These are phyloP conservation scores for Thymus mandschuricus DNA, from an alignment of 257 asterid species.

Conservation along the genomic window DNA sequence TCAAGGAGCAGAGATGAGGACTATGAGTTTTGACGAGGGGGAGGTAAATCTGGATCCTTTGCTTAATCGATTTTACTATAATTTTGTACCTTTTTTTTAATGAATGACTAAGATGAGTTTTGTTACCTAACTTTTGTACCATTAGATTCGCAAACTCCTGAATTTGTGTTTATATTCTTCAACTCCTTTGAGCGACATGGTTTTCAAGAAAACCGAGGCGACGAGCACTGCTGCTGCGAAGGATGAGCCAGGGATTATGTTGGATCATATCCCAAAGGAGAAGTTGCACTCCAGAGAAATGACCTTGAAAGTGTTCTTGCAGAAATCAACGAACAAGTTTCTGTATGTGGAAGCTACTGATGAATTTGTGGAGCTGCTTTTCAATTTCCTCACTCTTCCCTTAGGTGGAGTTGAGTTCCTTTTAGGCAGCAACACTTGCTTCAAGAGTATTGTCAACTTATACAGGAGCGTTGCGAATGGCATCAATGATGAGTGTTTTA, in stretches of 20 bases:
- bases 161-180: background rate
- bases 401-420: conserved; percentile 24
- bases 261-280: background rate
- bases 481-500: background rate
- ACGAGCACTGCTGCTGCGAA: background rate
- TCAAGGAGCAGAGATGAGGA: background rate
- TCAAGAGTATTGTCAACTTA: conserved; percentile 25
- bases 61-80: too few species aligned
- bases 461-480: background rate
- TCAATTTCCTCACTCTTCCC: conserved; percentile 17
- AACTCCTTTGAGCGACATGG: background rate
- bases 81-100: too few species aligned
- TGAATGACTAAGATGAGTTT: too few species aligned
- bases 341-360: conserved; percentile 26
- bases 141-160: background rate
- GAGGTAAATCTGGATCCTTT: too few species aligned
- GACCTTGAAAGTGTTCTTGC: background rate
- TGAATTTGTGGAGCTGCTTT: conserved; percentile 27
- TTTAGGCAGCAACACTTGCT: background rate
- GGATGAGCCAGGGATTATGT: background rate
- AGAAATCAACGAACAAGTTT: conserved; percentile 25
- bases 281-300: background rate
- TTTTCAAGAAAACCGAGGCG: background rate
- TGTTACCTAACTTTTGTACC: too few species aligned
- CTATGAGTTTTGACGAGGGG: background rate